Percentiles rank a stretch among this genome's conserved stretches.
These are phyloP conservation scores for Aspergillus thermomutatus DNA, from an alignment of 2,329 filamentous ascomycete species.

Conservation along the genomic window DNA sequence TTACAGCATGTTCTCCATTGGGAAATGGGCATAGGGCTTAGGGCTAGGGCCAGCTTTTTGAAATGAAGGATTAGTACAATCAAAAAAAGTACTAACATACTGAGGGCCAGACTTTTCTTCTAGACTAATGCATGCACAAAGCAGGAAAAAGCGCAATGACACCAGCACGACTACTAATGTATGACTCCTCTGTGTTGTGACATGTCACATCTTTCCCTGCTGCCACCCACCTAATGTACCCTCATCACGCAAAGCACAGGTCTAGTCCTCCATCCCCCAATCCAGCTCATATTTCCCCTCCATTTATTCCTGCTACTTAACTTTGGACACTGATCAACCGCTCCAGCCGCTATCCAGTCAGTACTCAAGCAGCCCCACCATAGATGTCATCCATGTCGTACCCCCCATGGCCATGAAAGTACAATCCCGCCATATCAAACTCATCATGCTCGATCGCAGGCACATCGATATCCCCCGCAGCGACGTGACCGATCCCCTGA, in stretches of 20 bases:
- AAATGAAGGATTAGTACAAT: neutral
- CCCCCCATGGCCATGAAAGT: constrained; percentile 1
- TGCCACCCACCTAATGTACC: neutral
- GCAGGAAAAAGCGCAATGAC: neutral
- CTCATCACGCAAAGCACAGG: neutral
- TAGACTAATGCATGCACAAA: neutral
- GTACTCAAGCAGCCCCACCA: constrained; percentile 4
- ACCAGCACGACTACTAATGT: neutral
- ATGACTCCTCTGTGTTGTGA: neutral
- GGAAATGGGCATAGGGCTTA: constrained; percentile 8
- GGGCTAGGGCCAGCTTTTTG: constrained; percentile 8
- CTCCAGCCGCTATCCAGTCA: neutral
- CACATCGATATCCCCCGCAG: neutral
- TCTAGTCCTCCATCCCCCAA: neutral
- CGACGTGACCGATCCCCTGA: neutral
- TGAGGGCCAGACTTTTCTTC: neutral
- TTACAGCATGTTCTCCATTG: neutral
- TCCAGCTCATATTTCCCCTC: neutral
- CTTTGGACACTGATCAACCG: neutral
- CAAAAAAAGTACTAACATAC: neutral
- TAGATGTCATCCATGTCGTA: constrained; percentile 13
- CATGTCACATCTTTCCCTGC: neutral
- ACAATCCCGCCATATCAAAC: neutral
- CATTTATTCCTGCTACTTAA: neutral
- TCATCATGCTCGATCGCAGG: neutral